Base-by-base conservation (phyloP, 805 yeast genomes). In the Wickerhamomyces xylosicus region DNA sequence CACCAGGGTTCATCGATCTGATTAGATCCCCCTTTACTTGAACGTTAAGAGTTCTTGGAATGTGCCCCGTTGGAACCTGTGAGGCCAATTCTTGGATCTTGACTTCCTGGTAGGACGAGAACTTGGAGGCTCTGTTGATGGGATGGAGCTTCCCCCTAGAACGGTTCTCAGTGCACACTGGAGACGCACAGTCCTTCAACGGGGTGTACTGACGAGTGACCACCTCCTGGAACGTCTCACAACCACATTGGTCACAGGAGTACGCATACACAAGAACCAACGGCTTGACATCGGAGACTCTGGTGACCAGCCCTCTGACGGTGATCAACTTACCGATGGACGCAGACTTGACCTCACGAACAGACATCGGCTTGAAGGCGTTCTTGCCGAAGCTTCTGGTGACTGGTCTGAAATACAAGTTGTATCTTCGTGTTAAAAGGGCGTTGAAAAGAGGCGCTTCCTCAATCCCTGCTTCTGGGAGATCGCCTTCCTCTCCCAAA, bases 11-110 rank as follows among this genome's bases (percentile, higher is more conserved):
- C 67, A 85, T 70, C 11, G 82, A 63, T 52, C 99, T 74, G 21
- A 87, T 97, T 40, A 92, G 64, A 42, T 85, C 82, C 34, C 99
- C 99, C 52, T 83, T 85, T n/a, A 90, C 78, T 57, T 90, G 95
- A 40, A 90, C 72, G 14, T 81, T 74, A 46, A 92, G 67, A 22
- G 86, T 65, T 53, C 99, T 74, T 36, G 99, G 99, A 46, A 92
- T 92, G 59, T 90, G 96, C 38, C 98, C 98, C 21, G 89, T 90
- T 1, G 99, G 99, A 15, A 92, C 98, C 63, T 92, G 98, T 47
- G 81, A 80, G 4, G 97, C 85, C 57, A 90, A 66, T 62, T 92
- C 99, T 66, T 92, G 99, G 45, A 92, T 71, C 53, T 85, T 81
- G 40, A 89, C 92, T 53, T 92, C 98, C 64, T 92, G 99, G 70